Evolutionary conservation across 2,329 filamentous ascomycete genomes (phyloP), one percentile per base, ranked within the genome.

Genomic region (Triangularia verruculosa): DNA sequence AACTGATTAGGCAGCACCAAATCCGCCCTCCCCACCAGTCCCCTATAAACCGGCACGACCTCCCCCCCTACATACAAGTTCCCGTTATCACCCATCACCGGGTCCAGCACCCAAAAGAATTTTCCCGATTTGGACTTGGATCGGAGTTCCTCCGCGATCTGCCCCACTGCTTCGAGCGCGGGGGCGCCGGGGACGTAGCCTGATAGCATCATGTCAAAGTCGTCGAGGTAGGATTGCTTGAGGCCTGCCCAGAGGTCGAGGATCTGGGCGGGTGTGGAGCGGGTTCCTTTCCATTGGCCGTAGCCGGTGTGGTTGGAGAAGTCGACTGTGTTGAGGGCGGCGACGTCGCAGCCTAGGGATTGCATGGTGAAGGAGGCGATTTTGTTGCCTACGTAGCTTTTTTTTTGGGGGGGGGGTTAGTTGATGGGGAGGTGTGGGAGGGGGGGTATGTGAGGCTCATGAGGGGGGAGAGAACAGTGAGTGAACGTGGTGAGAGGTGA

Each of bases 61-160:
- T 96, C 92, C 70, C 94, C 89, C 5, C 89, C 91, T 7, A 99
- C 94, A 73, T 99, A 99, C 12, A 99, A 82, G 69, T 85, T 87
- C 57, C 93, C 95, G 72, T 97, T 93, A 74, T 99, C 95, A 28
- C 95, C 95, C 95, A 99, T 99, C 56, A 99, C 95, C 0, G 96
- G 95, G 75, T 99, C 95, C 25, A 99, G 83, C 2, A 97, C 92
- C 94, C 94, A 98, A 78, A 98, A 98, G 79, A 98, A 97, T 54
- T 84, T 87, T 0, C 92, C 91, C 0, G 90, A 88, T 28, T 78
- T 83, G 13, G 78, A 80, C 74, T 89, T 90, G 65, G n/a, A n/a
- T n/a, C n/a, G n/a, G n/a, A 97, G 82, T 70, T 97, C 92, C 68
- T 88, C 83, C 12, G 87, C 95, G 68, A 99, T 97, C 61, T 83